These are phyloP conservation scores for Fusarium miscanthi DNA, from an alignment of 2,329 filamentous ascomycete genomes.

Conservation along the genomic window DNA sequence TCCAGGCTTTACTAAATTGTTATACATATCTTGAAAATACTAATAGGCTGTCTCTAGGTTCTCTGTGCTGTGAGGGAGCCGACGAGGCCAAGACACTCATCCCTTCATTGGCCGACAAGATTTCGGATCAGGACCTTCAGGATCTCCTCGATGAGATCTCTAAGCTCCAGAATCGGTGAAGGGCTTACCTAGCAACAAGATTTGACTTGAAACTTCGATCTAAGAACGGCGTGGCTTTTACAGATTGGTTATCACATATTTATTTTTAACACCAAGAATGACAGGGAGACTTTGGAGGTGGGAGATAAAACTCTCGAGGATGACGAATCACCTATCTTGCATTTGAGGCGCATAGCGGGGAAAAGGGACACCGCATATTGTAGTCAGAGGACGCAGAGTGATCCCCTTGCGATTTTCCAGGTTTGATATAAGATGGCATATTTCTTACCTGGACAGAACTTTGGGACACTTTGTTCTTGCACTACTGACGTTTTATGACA, in stretches of 20 bases:
- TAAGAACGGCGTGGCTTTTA: slow-evolving; percentile 9
- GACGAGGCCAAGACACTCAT: slow-evolving; percentile 98
- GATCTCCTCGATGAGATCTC: slow-evolving; percentile 90
- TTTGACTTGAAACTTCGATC: neutral
- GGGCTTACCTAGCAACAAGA: neutral
- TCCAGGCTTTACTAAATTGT: neutral
- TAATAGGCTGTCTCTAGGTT: slow-evolving; percentile 66
- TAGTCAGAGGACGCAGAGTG: slow-evolving; percentile 16
- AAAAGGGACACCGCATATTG: slow-evolving; percentile 36
- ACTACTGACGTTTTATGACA: slow-evolving; percentile 38
- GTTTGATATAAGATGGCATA: slow-evolving; percentile 24
- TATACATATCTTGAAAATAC: neutral
- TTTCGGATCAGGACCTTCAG: slow-evolving; percentile 87
- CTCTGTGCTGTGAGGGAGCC: slow-evolving; percentile 88
- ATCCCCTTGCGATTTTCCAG: slow-evolving; percentile 22
- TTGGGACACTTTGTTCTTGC: slow-evolving; percentile 24
- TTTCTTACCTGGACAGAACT: slow-evolving; percentile 30
- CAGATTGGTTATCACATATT: slow-evolving; percentile 23
- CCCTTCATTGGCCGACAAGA: slow-evolving; percentile 88
- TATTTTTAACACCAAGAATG: slow-evolving; percentile 17
- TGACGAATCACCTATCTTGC: slow-evolving; percentile 25
- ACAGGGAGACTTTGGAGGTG: slow-evolving; percentile 10
- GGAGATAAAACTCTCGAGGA: slow-evolving; percentile 7
- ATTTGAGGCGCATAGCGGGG: slow-evolving; percentile 48
- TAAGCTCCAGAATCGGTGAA: slow-evolving; percentile 70